Conservation (phyloP, 805 yeast genomes). For the Kodamaea jinghongensis region DNA sequence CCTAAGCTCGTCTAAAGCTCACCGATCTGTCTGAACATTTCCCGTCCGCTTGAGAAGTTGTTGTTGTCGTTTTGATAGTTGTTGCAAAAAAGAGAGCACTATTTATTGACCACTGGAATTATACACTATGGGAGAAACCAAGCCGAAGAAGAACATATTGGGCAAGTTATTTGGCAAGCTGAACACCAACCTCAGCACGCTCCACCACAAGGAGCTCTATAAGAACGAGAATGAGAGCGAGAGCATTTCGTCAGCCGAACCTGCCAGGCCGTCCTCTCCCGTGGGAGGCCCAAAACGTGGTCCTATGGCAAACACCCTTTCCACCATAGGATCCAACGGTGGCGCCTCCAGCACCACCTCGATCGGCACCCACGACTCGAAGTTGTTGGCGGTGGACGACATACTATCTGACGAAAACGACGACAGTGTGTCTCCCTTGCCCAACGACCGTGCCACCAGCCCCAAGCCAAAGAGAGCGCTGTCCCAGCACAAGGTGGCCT, state of each 20-base stretch:
- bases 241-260: no score
- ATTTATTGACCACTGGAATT: slow-evolving; percentile 5
- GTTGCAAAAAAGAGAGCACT: no score
- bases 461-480: not conserved
- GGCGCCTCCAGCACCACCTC: not conserved
- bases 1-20: no score
- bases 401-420: slow-evolving; percentile 8
- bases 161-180: slow-evolving; percentile 27
- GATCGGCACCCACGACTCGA: not conserved
- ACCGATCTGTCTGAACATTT: no score
- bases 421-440: slow-evolving; percentile 13
- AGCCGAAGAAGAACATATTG: slow-evolving; percentile 21
- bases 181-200: slow-evolving; percentile 15
- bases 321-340: not conserved
- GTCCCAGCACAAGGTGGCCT: slow-evolving; percentile 1
- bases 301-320: not conserved
- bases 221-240: no score
- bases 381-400: not conserved
- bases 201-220: slow-evolving; percentile 2
- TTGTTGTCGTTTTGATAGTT: not conserved
- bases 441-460: slow-evolving; percentile 7
- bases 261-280: slow-evolving; percentile 8
- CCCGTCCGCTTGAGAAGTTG: slow-evolving; percentile 1
- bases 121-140: slow-evolving; percentile 20
- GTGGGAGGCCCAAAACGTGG: slow-evolving; percentile 1